Percentiles rank a stretch among this genome's conserved stretches.
These are phyloP conservation scores for Pelagophyceae sp. DNA, from an alignment of 352 stramenopile species.

Conservation along the genomic window DNA sequence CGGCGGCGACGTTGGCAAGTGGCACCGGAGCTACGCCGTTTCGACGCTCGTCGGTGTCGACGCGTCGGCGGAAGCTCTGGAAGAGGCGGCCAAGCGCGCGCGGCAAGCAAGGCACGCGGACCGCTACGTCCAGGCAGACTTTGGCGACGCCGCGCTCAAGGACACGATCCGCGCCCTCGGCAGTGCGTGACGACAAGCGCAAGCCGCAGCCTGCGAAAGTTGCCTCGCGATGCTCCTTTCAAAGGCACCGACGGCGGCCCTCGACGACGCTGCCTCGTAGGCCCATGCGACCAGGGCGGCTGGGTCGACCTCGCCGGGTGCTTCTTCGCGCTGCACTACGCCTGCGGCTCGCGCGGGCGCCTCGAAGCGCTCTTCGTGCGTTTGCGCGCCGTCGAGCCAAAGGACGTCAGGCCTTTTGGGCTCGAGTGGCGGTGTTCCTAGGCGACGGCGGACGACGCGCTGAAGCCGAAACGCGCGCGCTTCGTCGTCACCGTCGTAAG, in stretches of 20 bases:
- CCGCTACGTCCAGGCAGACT: neutral
- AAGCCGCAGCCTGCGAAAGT: too few relatives aligned
- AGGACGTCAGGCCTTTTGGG: too few relatives aligned
- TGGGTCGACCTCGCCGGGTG: slow-evolving; percentile 69
- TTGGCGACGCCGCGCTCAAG: slow-evolving; percentile 10
- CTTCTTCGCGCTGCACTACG: slow-evolving; percentile 82
- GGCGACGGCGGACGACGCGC: slow-evolving; percentile 55
- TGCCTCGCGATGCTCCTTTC: too few relatives aligned
- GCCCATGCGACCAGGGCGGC: neutral
- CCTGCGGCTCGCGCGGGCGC: slow-evolving; percentile 65
- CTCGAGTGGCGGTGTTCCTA: too few relatives aligned
- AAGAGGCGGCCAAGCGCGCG: slow-evolving; percentile 55
- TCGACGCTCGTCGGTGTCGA: slow-evolving; percentile 67
- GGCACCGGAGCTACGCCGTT: slow-evolving; percentile 57
- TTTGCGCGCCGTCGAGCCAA: too few relatives aligned
- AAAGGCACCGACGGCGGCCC: too few relatives aligned
- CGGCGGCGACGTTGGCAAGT: slow-evolving; percentile 77
- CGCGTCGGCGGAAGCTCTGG: slow-evolving; percentile 69
- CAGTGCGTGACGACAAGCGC: slow-evolving; percentile 31
- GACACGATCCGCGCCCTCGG: neutral
- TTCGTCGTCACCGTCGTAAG: slow-evolving; percentile 56
- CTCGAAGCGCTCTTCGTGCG: slow-evolving; percentile 56
- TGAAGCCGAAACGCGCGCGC: slow-evolving; percentile 67
- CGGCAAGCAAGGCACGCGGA: slow-evolving; percentile 42
- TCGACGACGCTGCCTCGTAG: too few relatives aligned